A percentile compares a stretch with the other conserved stretches of the same genome.
Evolutionary conservation across 2,329 filamentous ascomycete species (phyloP).

Genomic region (Fusarium goolgardi): DNA sequence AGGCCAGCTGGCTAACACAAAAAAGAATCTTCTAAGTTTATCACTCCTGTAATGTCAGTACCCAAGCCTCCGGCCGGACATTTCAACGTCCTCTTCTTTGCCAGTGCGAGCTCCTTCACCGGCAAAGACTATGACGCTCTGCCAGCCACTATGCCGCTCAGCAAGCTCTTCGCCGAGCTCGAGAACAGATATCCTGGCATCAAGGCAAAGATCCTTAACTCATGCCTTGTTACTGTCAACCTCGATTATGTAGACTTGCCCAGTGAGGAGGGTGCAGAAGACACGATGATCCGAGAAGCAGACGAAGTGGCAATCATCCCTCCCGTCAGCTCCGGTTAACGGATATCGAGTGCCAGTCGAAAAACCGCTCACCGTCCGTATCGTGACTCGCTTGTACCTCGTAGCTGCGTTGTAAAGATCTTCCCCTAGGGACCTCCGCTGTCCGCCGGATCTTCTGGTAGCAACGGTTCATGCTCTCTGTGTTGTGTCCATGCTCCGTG

Average conservation of each 20-base stretch:
- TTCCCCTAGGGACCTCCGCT: conserved; percentile 13
- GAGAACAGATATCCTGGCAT: conserved; percentile 79
- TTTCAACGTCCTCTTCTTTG: conserved; percentile 87
- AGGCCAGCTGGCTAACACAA: conserved; percentile 37
- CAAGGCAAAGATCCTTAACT: conserved; percentile 72
- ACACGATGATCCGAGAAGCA: conserved; percentile 71
- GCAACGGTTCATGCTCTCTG: conserved; percentile 50
- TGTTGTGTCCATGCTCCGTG: conserved; percentile 26
- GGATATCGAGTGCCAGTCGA: conserved; percentile 28
- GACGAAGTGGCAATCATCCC: conserved; percentile 91
- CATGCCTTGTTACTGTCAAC: conserved; percentile 83
- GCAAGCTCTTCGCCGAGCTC: conserved; percentile 72
- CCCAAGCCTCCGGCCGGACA: conserved; percentile 68
- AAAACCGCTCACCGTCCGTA: conserved; percentile 16
- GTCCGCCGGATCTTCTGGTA: conserved; percentile 31
- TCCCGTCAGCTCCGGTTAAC: conserved; percentile 84
- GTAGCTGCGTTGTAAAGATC: conserved; percentile 21
- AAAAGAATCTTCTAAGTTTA: conserved; percentile 23
- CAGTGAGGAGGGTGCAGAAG: conserved; percentile 55
- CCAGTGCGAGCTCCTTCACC: conserved; percentile 77
- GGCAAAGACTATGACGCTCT: conserved; percentile 73
- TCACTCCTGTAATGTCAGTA: conserved; percentile 49
- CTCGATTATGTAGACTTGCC: conserved; percentile 81
- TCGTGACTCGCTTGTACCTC: conserved; percentile 3
- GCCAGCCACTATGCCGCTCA: conserved; percentile 72